phyloP scores from a whole-genome alignment of 441 rosid species.

The Populus hybrid region DNA sequence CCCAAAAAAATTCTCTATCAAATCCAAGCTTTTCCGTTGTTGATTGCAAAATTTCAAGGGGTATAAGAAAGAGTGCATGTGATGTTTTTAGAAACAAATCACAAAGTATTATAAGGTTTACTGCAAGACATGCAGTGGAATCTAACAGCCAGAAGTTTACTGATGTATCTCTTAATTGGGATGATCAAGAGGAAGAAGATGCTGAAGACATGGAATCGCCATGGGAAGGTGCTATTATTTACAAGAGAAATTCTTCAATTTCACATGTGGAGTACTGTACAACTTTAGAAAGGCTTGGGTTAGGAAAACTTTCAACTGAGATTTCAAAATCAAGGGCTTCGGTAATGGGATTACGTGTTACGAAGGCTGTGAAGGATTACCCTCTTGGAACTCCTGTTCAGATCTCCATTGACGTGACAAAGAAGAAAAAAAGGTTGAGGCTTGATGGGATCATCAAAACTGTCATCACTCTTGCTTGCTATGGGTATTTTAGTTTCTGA shows the following conservation, averaged over 20 bases:
- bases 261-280: slow-evolving; percentile 87
- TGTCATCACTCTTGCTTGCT: slow-evolving; percentile 70
- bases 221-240: slow-evolving; percentile 87
- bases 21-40: slow-evolving; percentile 6
- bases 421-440: slow-evolving; percentile 72
- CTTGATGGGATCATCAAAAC: slow-evolving; percentile 86
- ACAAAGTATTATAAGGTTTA: slow-evolving; percentile 13
- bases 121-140: slow-evolving; percentile 20
- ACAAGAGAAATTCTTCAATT: slow-evolving; percentile 64
- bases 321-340: slow-evolving; percentile 75
- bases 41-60: slow-evolving; percentile 12
- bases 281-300: slow-evolving; percentile 88
- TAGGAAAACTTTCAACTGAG: slow-evolving; percentile 60
- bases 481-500: slow-evolving; percentile 45
- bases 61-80: slow-evolving; percentile 8
- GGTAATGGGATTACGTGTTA: slow-evolving; percentile 72
- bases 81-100: slow-evolving; percentile 15
- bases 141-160: slow-evolving; percentile 26
- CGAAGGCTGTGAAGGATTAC: slow-evolving; percentile 78
- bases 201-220: slow-evolving; percentile 52
- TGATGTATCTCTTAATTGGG: slow-evolving; percentile 63
- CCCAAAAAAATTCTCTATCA: slow-evolving; percentile 19
- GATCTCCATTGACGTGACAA: slow-evolving; percentile 71
- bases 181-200: slow-evolving; percentile 35
- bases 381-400: slow-evolving; percentile 90